Percentiles rank a stretch among this genome's conserved stretches.
These are phyloP conservation scores for Ochetophila trinervis DNA, from an alignment of 306 rosid species.

Conservation along the genomic window DNA sequence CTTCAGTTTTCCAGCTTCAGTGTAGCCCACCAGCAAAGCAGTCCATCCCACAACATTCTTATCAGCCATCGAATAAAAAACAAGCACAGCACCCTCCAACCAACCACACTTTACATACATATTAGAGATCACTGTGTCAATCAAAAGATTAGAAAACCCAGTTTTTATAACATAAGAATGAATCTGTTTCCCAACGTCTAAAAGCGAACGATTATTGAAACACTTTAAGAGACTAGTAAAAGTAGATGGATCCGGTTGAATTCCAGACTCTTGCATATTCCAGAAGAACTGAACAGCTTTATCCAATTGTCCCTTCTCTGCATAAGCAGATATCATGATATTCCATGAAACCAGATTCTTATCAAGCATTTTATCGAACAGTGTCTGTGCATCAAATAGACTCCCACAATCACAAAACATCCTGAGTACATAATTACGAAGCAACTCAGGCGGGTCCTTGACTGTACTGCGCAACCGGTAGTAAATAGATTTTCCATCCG, in stretches of 20 bases:
- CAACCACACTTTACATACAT: slow-evolving; percentile 62
- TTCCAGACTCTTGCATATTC: slow-evolving; percentile 38
- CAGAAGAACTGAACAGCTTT: slow-evolving; percentile 39
- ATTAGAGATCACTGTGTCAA: slow-evolving; percentile 40
- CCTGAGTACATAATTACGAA: slow-evolving; percentile 40
- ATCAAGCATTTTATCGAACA: slow-evolving; percentile 48
- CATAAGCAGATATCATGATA: slow-evolving; percentile 44
- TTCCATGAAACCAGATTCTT: slow-evolving; percentile 44
- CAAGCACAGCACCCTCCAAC: slow-evolving; percentile 48
- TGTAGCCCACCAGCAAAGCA: slow-evolving; percentile 57
- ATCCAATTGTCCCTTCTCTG: slow-evolving; percentile 29
- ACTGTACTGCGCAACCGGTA: slow-evolving; percentile 29
- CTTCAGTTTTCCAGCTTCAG: slow-evolving; percentile 35
- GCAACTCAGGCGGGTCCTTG: slow-evolving; percentile 29
- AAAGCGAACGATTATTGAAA: slow-evolving; percentile 28
- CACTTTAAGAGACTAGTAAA: slow-evolving; percentile 38
- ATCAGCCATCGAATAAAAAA: slow-evolving; percentile 36
- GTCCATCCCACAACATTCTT: slow-evolving; percentile 57
- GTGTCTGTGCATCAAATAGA: slow-evolving; percentile 36
- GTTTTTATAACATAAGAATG: slow-evolving; percentile 47
- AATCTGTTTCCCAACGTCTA: slow-evolving; percentile 44
- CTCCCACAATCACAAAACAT: slow-evolving; percentile 55
- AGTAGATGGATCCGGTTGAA: slow-evolving; percentile 38
- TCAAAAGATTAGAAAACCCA: slow-evolving; percentile 33
- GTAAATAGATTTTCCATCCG: slow-evolving; percentile 43